phyloP scores from a whole-genome alignment of 768 basidiomycete species.

The Daedalea quercina region DNA sequence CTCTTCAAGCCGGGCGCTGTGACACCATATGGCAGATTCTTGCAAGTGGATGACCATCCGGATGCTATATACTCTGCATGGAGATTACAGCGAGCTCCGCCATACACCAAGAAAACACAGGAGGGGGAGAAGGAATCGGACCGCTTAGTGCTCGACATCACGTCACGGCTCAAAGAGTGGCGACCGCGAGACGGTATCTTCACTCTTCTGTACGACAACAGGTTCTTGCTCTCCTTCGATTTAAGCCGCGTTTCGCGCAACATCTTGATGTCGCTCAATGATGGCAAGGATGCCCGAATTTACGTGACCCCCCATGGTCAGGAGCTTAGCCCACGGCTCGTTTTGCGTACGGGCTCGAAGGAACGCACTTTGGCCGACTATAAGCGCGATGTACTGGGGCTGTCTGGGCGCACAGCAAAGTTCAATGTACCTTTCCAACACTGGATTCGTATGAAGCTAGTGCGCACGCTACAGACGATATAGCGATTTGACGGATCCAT shows the following conservation, averaged over 20 bases:
- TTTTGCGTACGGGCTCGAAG: conserved; percentile 19
- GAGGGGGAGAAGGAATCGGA: conserved; percentile 17
- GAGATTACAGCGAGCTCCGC: conserved; percentile 57
- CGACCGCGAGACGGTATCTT: conserved; percentile 17
- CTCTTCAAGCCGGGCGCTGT: conserved; percentile 53
- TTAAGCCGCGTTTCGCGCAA: conserved; percentile 34
- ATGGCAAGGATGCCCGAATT: neutral
- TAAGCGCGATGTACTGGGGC: neutral
- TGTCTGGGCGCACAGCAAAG: neutral
- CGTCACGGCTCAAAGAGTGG: conserved; percentile 20
- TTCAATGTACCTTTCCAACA: neutral
- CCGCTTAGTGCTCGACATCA: conserved; percentile 37
- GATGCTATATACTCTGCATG: conserved; percentile 27
- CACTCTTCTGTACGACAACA: conserved; percentile 55
- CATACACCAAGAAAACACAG: conserved; percentile 21
- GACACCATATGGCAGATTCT: conserved; percentile 11
- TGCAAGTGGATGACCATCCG: conserved; percentile 8
- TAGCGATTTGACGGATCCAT: neutral
- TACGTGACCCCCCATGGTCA: neutral
- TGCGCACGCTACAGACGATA: conserved; percentile 8
- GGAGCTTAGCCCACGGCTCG: conserved; percentile 18
- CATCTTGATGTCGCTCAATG: conserved; percentile 23
- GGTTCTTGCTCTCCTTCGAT: conserved; percentile 50
- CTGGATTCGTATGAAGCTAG: conserved; percentile 11
- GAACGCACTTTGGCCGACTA: conserved; percentile 1